Evolutionary conservation across 1,284 basidiomycete species (phyloP).

Genomic region (Ganoderma boninense): DNA sequence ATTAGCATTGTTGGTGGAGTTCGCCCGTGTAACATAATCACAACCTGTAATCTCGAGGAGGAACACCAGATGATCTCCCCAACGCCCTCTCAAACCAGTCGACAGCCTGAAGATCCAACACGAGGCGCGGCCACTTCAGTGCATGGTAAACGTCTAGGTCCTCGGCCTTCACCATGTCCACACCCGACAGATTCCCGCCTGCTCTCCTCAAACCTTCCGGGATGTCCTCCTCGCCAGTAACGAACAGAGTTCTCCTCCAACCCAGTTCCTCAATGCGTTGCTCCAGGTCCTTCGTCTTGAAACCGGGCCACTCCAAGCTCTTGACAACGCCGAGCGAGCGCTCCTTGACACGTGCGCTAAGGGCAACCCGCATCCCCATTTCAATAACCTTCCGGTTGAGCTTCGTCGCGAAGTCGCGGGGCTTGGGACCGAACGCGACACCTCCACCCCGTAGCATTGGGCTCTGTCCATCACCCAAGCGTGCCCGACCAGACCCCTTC

Average conservation of each 20-base stretch:
- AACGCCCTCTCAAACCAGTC: constrained; percentile 73
- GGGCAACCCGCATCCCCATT: constrained; percentile 91
- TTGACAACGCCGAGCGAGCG: constrained; percentile 80
- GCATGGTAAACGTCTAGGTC: constrained; percentile 82
- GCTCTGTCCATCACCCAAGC: constrained; percentile 88
- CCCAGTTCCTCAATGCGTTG: constrained; percentile 67
- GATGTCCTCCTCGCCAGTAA: constrained; percentile 69
- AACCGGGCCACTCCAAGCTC: constrained; percentile 73
- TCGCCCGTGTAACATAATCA: constrained; percentile 19
- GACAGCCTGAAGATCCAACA: constrained; percentile 77
- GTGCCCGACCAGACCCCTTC: constrained; percentile 92
- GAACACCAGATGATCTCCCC: constrained; percentile 42
- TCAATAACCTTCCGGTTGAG: constrained; percentile 91
- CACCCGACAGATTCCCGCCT: constrained; percentile 68
- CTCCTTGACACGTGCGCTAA: constrained; percentile 85
- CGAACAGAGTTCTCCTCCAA: constrained; percentile 75
- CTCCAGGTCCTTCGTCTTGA: constrained; percentile 70
- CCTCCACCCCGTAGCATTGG: constrained; percentile 95
- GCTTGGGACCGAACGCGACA: constrained; percentile 89
- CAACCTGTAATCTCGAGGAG: constrained; percentile 23
- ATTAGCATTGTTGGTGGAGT: constrained; percentile 8
- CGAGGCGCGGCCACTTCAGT: constrained; percentile 76
- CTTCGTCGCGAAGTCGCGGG: constrained; percentile 90
- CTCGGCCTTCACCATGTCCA: constrained; percentile 68
- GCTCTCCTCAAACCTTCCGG: constrained; percentile 64